phyloP scores from a whole-genome alignment of 2,329 filamentous ascomycete genomes.

The Calycina herbarum region DNA sequence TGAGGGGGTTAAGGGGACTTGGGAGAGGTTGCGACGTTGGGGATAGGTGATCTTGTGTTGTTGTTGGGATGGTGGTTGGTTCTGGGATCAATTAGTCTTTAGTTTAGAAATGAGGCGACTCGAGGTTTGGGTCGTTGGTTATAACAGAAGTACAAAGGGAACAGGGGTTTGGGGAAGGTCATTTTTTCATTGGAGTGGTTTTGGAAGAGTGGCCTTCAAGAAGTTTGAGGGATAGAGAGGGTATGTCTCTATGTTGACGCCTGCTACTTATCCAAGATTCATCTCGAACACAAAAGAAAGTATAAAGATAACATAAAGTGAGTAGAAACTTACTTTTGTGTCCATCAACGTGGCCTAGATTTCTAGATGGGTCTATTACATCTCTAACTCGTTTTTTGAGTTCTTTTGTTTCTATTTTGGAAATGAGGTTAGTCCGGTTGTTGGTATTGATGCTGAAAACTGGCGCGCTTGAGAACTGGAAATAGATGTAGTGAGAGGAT shows the following conservation, averaged over 20 bases:
- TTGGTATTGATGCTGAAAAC: not conserved
- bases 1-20: not conserved
- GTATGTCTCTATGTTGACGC: too few relatives aligned
- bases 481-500: not conserved
- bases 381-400: conserved; percentile 83
- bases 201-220: too few relatives aligned
- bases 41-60: not conserved
- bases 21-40: not conserved
- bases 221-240: too few relatives aligned
- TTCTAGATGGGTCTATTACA: conserved; percentile 72
- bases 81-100: conserved; percentile 2
- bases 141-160: not conserved
- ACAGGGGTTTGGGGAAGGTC: too few relatives aligned
- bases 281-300: too few relatives aligned
- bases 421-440: not conserved
- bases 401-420: conserved; percentile 55
- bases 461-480: not conserved
- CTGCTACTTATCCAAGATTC: too few relatives aligned
- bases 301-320: not conserved
- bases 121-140: not conserved
- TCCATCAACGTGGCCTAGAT: conserved; percentile 79
- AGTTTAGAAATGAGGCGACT: not conserved
- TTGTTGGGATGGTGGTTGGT: not conserved
- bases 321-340: conserved; percentile 23
- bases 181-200: too few relatives aligned